Evolutionary conservation across 2,329 filamentous ascomycete species (phyloP).

Genomic region (Phaeosphaeria sp.): DNA sequence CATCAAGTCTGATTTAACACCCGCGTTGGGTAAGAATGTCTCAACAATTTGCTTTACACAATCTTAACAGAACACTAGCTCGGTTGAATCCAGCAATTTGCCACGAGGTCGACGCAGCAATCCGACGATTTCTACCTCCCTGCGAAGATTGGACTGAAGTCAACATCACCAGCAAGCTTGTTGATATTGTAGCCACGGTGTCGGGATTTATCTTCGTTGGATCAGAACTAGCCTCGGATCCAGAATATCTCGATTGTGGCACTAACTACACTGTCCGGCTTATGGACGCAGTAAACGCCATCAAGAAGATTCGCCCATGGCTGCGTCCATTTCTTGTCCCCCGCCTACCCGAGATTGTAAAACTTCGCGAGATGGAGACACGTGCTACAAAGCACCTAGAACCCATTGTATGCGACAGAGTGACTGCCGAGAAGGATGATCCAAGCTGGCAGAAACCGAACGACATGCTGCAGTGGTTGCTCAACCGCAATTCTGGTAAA

Average conservation of each 20-base stretch:
- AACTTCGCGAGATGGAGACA: constrained; percentile 25
- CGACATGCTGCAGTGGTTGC: constrained; percentile 49
- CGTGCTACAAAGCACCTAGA: constrained; percentile 18
- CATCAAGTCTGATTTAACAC: constrained; percentile 43
- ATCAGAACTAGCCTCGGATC: constrained; percentile 33
- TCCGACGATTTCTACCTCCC: constrained; percentile 33
- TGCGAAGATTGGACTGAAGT: constrained; percentile 44
- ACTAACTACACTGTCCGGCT: constrained; percentile 43
- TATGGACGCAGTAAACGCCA: constrained; percentile 30
- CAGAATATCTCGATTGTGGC: constrained; percentile 37
- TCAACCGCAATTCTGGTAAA: constrained; percentile 27
- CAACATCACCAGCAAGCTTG: constrained; percentile 33
- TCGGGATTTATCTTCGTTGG: constrained; percentile 45
- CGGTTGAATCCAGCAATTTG: constrained; percentile 38
- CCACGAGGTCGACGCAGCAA: constrained; percentile 36
- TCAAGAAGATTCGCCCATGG: constrained; percentile 36
- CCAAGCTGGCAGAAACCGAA: constrained; percentile 42
- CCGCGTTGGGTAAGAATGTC: constrained; percentile 38
- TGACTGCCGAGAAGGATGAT: constrained; percentile 28
- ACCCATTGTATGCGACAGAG: constrained; percentile 36
- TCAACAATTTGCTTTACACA: background rate
- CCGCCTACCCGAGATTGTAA: constrained; percentile 31
- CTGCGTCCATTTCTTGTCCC: constrained; percentile 32
- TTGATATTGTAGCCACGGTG: constrained; percentile 42
- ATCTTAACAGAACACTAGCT: constrained; percentile 23